Evolutionary conservation across 305 asterid species (phyloP), one percentile per base, ranked within the genome.

Genomic region (Solanum hybrid): DNA sequence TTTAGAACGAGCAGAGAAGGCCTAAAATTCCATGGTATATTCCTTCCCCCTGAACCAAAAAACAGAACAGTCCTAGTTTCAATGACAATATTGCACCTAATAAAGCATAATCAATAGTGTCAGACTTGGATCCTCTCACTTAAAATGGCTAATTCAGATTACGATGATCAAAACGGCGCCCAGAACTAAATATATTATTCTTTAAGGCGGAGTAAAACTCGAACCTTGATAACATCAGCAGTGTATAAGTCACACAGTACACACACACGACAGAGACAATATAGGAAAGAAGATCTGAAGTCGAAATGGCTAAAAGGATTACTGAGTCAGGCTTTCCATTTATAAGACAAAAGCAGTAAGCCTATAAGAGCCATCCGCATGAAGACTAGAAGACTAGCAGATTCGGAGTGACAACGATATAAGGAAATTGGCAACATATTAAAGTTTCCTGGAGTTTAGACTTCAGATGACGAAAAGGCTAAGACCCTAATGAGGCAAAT

Each of bases 181-280:
- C 27, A 51, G 73, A 84, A 51, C 72, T 46, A 84, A 84, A 51
- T 31, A 42, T 29, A 22, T 56, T 79, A 79, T 9, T 17, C n/a
- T 84, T 31, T 31, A 29, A 84, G 38, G 22, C 1, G 69, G 42
- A 51, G 40, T 82, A 84, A 10, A 12, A 46, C 34, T 29, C 4
- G 4, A 46, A 84, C 87, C 87, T 84, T 17, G 75, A 84, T 84
- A 82, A 51, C 42, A 84, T 42, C 87, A 82, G 87, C 73, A 84
- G 34, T 17, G 40, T 29, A 17, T 84, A 51, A 84, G 73, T 51
- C 87, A 51, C 20, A 46, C 38, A 82, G 27, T 20, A 51, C 35
- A 51, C 29, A 82, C 10, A 84, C 75, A 51, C 12, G 27, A 24
- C 4, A 31, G 7, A 84, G 87, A 51, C 75, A 84, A 51, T 20